Evolutionary conservation across 768 basidiomycete species (phyloP).

Genomic region (Termitomyces sp.): DNA sequence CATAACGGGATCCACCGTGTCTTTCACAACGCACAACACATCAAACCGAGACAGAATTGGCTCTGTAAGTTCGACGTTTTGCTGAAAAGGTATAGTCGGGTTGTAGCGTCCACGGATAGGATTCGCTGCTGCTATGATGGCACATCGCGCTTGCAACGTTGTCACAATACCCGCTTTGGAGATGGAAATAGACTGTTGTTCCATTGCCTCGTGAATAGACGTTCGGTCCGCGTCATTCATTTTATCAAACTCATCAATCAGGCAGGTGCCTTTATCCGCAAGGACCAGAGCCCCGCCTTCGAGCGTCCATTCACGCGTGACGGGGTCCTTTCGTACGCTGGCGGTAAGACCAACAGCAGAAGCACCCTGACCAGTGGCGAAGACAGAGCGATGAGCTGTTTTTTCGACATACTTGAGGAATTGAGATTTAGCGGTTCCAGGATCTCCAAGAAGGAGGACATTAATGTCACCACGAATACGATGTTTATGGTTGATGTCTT

Average conservation of each 20-base stretch:
- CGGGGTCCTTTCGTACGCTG: conserved; percentile 96
- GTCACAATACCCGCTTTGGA: conserved; percentile 99
- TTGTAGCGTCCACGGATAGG: conserved; percentile 97
- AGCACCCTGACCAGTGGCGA: conserved; percentile 97
- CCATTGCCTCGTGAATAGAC: conserved; percentile 99
- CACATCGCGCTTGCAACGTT: conserved; percentile 95
- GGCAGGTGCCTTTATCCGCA: conserved; percentile 95
- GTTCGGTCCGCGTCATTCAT: conserved; percentile 99
- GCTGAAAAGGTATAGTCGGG: conserved; percentile 95
- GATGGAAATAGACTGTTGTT: conserved; percentile 98
- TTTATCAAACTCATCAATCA: conserved; percentile 99
- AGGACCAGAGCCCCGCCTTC: conserved; percentile 98
- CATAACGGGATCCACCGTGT: conserved; percentile 93
- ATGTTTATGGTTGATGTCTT: conserved; percentile 96
- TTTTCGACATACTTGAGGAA: conserved; percentile 99
- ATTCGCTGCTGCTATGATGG: conserved; percentile 97
- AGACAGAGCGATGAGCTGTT: conserved; percentile 95
- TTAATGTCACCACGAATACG: conserved; percentile 98
- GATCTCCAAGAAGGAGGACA: conserved; percentile 91
- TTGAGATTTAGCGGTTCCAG: conserved; percentile 98
- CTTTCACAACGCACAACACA: conserved; percentile 96
- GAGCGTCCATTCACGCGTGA: conserved; percentile 97
- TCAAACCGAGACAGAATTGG: conserved; percentile 98
- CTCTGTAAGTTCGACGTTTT: conserved; percentile 98
- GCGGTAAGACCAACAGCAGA: conserved; percentile 98